phyloP scores from a whole-genome alignment of 2,329 filamentous ascomycete species.

The Pestalotiopsis sp. region DNA sequence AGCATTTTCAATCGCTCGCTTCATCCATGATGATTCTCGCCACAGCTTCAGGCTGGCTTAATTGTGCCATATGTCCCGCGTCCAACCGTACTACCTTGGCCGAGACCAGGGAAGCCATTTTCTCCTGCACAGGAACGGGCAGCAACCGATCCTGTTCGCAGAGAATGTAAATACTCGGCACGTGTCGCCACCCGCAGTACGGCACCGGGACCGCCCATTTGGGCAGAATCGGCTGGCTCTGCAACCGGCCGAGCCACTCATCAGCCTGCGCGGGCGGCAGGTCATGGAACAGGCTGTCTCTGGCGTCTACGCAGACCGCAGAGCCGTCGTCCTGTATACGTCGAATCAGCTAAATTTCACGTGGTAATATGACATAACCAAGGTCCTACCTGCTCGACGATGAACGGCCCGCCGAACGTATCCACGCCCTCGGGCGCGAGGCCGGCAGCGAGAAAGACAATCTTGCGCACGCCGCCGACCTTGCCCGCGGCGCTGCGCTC shows the following conservation, averaged over 20 bases:
- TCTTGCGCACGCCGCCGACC: conserved; percentile 23
- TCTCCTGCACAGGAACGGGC: conserved; percentile 7
- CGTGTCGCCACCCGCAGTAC: conserved; percentile 14
- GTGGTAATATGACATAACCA: neutral
- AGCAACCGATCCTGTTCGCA: conserved; percentile 10
- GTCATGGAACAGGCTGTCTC: conserved; percentile 10
- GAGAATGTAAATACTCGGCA: conserved; percentile 13
- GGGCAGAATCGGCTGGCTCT: neutral
- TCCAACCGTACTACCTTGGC: neutral
- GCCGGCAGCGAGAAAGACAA: conserved; percentile 23
- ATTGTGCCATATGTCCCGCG: conserved; percentile 2
- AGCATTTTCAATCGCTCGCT: neutral
- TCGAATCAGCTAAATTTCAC: no score
- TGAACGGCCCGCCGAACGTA: conserved; percentile 20
- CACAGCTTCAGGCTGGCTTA: neutral
- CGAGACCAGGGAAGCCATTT: neutral
- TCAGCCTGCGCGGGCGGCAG: conserved; percentile 5
- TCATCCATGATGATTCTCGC: neutral
- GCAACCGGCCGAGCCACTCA: conserved; percentile 1
- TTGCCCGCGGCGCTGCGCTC: conserved; percentile 9
- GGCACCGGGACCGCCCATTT: conserved; percentile 2
- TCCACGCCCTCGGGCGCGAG: conserved; percentile 18
- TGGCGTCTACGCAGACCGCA: neutral
- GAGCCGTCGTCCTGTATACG: conserved; percentile 1
- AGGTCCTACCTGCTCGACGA: conserved; percentile 19